Base-by-base conservation (phyloP, 2,329 filamentous ascomycete genomes). In the Diplodia corticola region DNA sequence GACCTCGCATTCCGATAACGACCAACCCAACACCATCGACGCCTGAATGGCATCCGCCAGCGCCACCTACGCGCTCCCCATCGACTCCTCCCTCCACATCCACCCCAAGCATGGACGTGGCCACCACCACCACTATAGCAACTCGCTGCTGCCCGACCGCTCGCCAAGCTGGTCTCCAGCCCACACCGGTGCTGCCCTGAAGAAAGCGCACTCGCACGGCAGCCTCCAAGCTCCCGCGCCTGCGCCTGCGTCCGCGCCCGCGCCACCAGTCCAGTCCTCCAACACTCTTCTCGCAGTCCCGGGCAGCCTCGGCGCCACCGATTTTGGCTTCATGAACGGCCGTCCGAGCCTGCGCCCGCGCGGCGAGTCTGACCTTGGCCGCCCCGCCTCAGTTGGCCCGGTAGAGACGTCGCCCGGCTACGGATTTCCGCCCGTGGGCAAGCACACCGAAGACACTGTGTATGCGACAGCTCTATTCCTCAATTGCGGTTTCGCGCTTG, bases 321-420 rank as follows among this genome's bases (percentile, higher is more conserved):
- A 20, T 20, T 46, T 35, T 26, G 24, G 13, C 6, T 72, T 73
- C 57, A 69, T 72, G 61, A 72, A 70, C 22, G 72, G 70, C 40
- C 65, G 65, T 24, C 64, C 74, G 12, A 74, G 72, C 70, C 74
- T 74, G 63, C 74, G 80, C 61, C 70, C 78, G 63, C 73, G 80
- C 73, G 80, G 81, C 60, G 79, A 82, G 59, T 81, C 80, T 17
- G 80, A 83, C 69, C 71, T 82, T 66, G 79, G 80, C 24, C 74
- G 78, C 63, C 76, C 78, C 28, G 59, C 51, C 20, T 57, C 65
- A 17, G 50, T 50, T 15, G 50, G 63, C 28, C 24, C 51, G 7
- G 40, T 57, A 40, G 63, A 57, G 13, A 37, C 57, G 1, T n/a
- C 50, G 24, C 49, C 54, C 20, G 59, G 60, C 59, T 67, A 63